Evolutionary conservation across 1,139 yeast species (phyloP).

Genomic region (Meyerozyma athensensis): DNA sequence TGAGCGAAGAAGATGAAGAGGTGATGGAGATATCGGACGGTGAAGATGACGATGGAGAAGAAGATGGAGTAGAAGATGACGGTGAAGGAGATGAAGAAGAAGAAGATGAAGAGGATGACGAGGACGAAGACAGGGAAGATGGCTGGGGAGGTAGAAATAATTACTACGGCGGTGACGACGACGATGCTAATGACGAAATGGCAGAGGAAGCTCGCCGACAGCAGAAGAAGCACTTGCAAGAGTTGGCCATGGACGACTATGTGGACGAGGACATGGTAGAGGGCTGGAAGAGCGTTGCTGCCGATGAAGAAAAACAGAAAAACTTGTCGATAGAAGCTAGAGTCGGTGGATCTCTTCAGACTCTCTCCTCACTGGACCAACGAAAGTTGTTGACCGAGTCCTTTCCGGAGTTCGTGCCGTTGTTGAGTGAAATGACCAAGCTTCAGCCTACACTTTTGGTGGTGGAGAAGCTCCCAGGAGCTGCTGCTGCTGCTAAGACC

Average conservation of each 20-base stretch:
- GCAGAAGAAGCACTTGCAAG: conserved; percentile 80
- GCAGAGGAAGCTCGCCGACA: conserved; percentile 86
- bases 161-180: conserved; percentile 84
- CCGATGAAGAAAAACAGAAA: conserved; percentile 26
- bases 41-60: conserved; percentile 22
- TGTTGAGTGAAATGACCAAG: conserved; percentile 57
- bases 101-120: conserved; percentile 44
- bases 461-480: conserved; percentile 24
- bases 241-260: conserved; percentile 76
- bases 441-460: conserved; percentile 39
- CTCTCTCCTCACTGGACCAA: conserved; percentile 41
- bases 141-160: conserved; percentile 83
- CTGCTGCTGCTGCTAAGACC: conserved; percentile 36
- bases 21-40: conserved; percentile 36
- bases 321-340: conserved; percentile 20
- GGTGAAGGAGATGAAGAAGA: conserved; percentile 27
- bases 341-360: conserved; percentile 24
- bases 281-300: conserved; percentile 54
- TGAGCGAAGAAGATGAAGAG: conserved; percentile 42
- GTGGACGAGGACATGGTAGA: conserved; percentile 77
- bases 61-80: conserved; percentile 31
- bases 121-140: conserved; percentile 45
- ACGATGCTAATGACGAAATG: conserved; percentile 62
- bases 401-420: conserved; percentile 82
- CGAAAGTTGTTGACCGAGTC: conserved; percentile 47